These are phyloP conservation scores for Cladosporium sp. DNA, from an alignment of 2,329 filamentous ascomycete genomes.

Conservation along the genomic window DNA sequence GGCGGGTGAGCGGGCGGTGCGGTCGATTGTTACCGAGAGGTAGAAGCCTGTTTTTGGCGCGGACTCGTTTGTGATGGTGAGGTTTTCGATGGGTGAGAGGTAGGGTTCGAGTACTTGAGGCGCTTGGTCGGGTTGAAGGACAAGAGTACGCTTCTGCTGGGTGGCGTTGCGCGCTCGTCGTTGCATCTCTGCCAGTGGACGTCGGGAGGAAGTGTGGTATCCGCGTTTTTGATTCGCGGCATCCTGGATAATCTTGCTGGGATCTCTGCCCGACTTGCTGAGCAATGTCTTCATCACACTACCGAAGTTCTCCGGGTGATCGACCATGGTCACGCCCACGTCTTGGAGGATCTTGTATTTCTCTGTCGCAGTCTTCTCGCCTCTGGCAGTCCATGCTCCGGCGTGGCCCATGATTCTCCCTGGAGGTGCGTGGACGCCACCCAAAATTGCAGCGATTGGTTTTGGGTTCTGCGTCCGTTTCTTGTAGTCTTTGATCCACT, in stretches of 20 bases:
- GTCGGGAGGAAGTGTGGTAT: slow-evolving; percentile 35
- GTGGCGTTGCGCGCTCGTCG: slow-evolving; percentile 9
- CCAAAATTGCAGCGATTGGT: slow-evolving; percentile 70
- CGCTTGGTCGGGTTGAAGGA: slow-evolving; percentile 24
- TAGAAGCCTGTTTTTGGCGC: slow-evolving; percentile 35
- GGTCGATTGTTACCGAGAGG: slow-evolving; percentile 62
- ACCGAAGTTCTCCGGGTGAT: slow-evolving; percentile 73
- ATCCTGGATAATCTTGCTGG: slow-evolving; percentile 34
- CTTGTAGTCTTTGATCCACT: slow-evolving; percentile 66
- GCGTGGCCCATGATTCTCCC: slow-evolving; percentile 74
- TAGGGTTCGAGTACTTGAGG: slow-evolving; percentile 26
- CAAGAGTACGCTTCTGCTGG: slow-evolving; percentile 23
- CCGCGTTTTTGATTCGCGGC: slow-evolving; percentile 46
- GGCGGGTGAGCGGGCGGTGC: slow-evolving; percentile 57
- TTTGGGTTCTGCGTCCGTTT: slow-evolving; percentile 57
- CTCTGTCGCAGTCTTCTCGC: slow-evolving; percentile 58
- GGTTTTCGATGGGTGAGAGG: slow-evolving; percentile 23
- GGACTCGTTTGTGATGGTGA: slow-evolving; percentile 22
- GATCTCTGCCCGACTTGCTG: slow-evolving; percentile 36
- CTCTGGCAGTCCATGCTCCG: slow-evolving; percentile 64
- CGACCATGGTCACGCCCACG: slow-evolving; percentile 64
- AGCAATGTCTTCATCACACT: slow-evolving; percentile 61
- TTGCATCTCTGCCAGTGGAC: slow-evolving; percentile 15
- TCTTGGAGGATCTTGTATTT: slow-evolving; percentile 64
- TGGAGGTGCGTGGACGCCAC: slow-evolving; percentile 58